Percentiles rank a stretch among this genome's conserved stretches.
Conservation (phyloP, 1,139 yeast species). For the Lipomyces yarrowii region DNA sequence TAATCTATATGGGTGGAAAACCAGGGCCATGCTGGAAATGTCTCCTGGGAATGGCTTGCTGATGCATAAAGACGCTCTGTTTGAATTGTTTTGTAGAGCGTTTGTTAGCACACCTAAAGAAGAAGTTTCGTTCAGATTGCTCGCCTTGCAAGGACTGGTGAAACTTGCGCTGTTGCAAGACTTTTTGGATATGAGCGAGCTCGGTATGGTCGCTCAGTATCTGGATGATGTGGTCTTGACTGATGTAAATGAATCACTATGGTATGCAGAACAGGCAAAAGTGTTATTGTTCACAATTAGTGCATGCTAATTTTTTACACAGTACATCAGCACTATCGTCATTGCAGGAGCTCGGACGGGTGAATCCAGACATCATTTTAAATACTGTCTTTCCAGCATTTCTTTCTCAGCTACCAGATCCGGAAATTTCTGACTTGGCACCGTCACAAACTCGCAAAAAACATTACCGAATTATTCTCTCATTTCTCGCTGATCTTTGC, state of each 20-base stretch:
- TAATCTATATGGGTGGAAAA: slow-evolving; percentile 28
- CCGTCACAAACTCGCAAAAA: slow-evolving; percentile 29
- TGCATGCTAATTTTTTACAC: not conserved
- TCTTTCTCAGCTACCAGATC: slow-evolving; percentile 54
- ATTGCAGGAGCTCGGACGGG: slow-evolving; percentile 52
- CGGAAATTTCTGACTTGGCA: slow-evolving; percentile 36
- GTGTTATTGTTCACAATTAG: not conserved
- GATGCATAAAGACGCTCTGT: slow-evolving; percentile 62
- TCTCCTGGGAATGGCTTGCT: slow-evolving; percentile 43
- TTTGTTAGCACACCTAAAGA: slow-evolving; percentile 65
- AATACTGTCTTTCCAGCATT: slow-evolving; percentile 65
- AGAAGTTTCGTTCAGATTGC: slow-evolving; percentile 68
- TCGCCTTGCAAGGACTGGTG: slow-evolving; percentile 66
- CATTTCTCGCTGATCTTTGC: slow-evolving; percentile 41
- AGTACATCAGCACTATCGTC: slow-evolving; percentile 52
- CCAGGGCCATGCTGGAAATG: slow-evolving; percentile 2
- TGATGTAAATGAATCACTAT: slow-evolving; percentile 44
- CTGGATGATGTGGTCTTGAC: slow-evolving; percentile 64
- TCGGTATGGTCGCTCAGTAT: slow-evolving; percentile 64
- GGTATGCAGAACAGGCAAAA: no score
- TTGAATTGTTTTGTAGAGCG: slow-evolving; percentile 65
- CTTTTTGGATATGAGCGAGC: slow-evolving; percentile 57
- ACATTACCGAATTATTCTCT: slow-evolving; percentile 37
- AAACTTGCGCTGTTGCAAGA: slow-evolving; percentile 53
- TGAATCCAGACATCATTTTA: slow-evolving; percentile 52